phyloP scores from a whole-genome alignment of 768 basidiomycete species.

The Boletus rex-veris region DNA sequence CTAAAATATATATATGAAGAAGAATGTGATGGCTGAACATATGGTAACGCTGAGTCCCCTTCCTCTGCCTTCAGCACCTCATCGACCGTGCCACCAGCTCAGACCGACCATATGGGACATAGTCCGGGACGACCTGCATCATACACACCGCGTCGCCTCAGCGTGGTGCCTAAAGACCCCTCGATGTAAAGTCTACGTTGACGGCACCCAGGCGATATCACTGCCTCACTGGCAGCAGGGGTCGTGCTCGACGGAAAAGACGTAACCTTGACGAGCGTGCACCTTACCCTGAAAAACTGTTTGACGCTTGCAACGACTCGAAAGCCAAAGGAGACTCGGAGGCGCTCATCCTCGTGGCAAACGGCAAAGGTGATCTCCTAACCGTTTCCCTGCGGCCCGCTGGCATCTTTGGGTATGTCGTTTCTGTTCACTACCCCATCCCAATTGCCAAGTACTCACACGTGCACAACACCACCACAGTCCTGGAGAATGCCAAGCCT shows the following conservation, averaged over 20 bases:
- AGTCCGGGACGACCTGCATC: constrained; percentile 85
- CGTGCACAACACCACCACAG: constrained; percentile 35
- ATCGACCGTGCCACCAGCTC: no score
- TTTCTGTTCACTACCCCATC: no score
- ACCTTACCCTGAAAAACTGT: constrained; percentile 62
- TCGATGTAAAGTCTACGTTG: constrained; percentile 91
- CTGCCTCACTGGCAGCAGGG: constrained; percentile 13
- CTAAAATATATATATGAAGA: no score
- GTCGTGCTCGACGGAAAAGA: constrained; percentile 73
- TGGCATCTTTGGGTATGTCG: constrained; percentile 91
- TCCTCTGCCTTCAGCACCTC: no score
- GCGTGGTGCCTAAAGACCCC: constrained; percentile 34
- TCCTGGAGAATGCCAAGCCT: constrained; percentile 47
- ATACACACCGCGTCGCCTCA: constrained; percentile 87
- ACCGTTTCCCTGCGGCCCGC: constrained; percentile 91
- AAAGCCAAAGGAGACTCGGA: constrained; percentile 77
- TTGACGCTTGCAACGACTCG: constrained; percentile 93
- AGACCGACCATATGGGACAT: not conserved
- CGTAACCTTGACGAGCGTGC: constrained; percentile 88
- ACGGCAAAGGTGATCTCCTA: constrained; percentile 75
- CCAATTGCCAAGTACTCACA: no score
- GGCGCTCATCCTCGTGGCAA: constrained; percentile 74
- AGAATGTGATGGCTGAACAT: no score
- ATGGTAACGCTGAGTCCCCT: no score
- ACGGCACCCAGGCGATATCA: constrained; percentile 80